Evolutionary conservation across 495 filamentous ascomycete genomes (phyloP).

Genomic region (Extremus antarcticus): DNA sequence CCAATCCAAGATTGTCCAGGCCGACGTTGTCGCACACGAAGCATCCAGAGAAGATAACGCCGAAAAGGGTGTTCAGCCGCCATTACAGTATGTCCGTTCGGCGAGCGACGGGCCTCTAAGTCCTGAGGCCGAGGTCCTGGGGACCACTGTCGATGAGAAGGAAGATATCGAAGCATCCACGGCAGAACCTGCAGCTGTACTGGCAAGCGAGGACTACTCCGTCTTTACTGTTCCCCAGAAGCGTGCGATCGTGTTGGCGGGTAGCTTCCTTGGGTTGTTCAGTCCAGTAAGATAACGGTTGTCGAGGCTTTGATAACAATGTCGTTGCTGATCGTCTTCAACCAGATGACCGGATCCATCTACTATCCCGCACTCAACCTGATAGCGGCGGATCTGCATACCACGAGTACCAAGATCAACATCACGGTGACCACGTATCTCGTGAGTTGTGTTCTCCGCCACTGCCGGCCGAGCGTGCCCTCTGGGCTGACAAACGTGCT

Average conservation of each 20-base stretch:
- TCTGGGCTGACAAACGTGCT: slow-evolving; percentile 21
- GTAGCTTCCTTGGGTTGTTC: slow-evolving; percentile 4
- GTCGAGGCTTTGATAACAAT: not conserved
- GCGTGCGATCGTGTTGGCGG: slow-evolving; percentile 12
- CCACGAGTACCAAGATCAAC: slow-evolving; percentile 11
- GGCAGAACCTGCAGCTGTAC: not conserved
- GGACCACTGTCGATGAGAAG: not conserved
- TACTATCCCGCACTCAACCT: slow-evolving; percentile 19
- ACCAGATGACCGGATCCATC: slow-evolving; percentile 12
- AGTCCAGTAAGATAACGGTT: not conserved
- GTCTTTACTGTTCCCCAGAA: slow-evolving; percentile 15
- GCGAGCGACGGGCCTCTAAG: not conserved
- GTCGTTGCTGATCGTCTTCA: not conserved
- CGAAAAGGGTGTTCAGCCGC: not conserved
- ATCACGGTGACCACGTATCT: slow-evolving; percentile 21
- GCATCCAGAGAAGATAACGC: not conserved
- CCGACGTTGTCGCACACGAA: not conserved
- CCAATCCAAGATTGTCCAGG: not conserved
- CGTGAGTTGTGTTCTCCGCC: not conserved
- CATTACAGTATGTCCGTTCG: not conserved
- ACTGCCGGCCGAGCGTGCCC: not conserved
- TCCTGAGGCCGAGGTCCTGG: not conserved
- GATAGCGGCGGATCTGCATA: slow-evolving; percentile 14
- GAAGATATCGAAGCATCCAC: not conserved
- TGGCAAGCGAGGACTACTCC: slow-evolving; percentile 15